These are phyloP conservation scores for Penicillium brasilianum DNA, from an alignment of 2,329 filamentous ascomycete genomes.

Conservation along the genomic window DNA sequence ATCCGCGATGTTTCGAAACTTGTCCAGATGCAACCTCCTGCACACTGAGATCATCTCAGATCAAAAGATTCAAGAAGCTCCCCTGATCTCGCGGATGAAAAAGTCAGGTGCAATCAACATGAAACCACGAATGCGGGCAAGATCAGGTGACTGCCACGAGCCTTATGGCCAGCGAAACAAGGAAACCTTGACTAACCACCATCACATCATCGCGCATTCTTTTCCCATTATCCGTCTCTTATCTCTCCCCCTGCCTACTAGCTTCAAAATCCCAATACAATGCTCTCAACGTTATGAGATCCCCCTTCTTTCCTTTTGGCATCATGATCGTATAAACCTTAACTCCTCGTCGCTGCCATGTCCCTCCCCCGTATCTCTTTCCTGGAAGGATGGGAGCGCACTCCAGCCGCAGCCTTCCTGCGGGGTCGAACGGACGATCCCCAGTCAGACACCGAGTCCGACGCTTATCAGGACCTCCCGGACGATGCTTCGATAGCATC, in stretches of 20 bases:
- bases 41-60: too few species aligned
- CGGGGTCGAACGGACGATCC: constrained; percentile 30
- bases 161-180: background rate
- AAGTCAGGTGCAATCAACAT: too few species aligned
- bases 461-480: constrained; percentile 39
- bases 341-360: constrained; percentile 39
- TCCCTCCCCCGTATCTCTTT: constrained; percentile 50
- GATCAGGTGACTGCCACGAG: background rate
- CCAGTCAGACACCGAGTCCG: constrained; percentile 30
- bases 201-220: background rate
- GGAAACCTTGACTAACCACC: background rate
- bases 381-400: constrained; percentile 51
- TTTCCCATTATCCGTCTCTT: too few species aligned
- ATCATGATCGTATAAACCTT: background rate
- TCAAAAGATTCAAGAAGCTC: too few species aligned
- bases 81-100: too few species aligned
- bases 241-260: constrained; percentile 9
- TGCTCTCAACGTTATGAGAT: background rate
- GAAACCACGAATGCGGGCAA: background rate
- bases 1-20: background rate
- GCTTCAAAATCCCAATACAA: background rate
- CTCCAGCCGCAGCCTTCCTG: constrained; percentile 35
- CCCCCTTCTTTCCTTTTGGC: background rate
- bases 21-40: background rate
- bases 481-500: constrained; percentile 36